Conservation (phyloP, 139 green algal species). For the Parachlorella kessleri region DNA sequence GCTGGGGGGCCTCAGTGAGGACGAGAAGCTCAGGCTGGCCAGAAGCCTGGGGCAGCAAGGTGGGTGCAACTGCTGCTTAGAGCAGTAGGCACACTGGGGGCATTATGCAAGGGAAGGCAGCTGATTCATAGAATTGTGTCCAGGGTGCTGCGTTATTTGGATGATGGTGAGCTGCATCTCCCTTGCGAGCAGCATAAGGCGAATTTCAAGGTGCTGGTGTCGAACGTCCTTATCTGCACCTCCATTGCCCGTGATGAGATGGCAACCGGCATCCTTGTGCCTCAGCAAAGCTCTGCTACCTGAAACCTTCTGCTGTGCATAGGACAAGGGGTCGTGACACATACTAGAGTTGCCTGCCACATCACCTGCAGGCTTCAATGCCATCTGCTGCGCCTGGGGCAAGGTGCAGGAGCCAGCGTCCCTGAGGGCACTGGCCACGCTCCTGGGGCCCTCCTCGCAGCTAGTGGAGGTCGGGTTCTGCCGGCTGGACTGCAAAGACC, state of each 20-base stretch:
- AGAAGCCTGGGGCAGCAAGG: neutral
- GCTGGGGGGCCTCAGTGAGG: conserved; percentile 12
- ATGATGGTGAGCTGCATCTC: no score
- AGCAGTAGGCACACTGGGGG: conserved; percentile 1
- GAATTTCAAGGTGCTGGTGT: no score
- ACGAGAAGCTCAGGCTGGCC: neutral
- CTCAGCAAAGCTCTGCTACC: neutral
- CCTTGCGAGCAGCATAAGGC: no score
- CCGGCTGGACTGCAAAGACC: conserved; percentile 27
- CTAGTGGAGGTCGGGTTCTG: conserved; percentile 45
- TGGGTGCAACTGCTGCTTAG: no score
- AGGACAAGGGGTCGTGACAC: no score
- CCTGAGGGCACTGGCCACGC: conserved; percentile 38
- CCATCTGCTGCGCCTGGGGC: conserved; percentile 69
- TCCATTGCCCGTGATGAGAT: neutral
- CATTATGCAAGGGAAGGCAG: neutral
- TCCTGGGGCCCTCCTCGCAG: neutral
- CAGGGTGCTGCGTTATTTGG: no score
- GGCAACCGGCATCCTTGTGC: neutral
- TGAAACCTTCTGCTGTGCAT: neutral
- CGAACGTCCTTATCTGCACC: neutral
- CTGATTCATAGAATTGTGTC: neutral
- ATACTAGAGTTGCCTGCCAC: neutral
- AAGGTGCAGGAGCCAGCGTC: conserved; percentile 63
- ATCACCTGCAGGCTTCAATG: conserved; percentile 15